Conservation (phyloP, 768 basidiomycete genomes). For the Phlebiopsis flavidoalba region DNA sequence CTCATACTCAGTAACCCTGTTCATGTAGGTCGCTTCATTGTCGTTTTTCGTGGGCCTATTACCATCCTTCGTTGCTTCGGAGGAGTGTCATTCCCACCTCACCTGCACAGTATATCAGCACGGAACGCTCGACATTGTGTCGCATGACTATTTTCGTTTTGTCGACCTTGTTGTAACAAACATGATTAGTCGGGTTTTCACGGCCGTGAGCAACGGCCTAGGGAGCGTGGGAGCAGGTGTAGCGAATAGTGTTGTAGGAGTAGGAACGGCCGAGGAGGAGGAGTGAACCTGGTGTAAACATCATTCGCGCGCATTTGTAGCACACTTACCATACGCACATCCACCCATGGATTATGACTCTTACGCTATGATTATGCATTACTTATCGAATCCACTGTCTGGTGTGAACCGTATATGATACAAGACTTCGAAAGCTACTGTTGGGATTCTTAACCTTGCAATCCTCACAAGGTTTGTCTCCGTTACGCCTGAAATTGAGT, state of each 20-base stretch:
- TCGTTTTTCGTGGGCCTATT: not conserved
- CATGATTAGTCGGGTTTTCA: not conserved
- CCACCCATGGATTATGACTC: not conserved
- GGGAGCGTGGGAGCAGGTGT: not conserved
- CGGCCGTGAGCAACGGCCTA: too few relatives aligned
- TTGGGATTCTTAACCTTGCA: not conserved
- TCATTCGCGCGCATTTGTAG: not conserved
- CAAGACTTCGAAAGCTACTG: too few relatives aligned
- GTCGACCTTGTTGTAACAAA: not conserved
- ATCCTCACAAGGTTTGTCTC: too few relatives aligned
- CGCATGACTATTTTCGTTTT: not conserved
- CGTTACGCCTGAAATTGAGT: too few relatives aligned
- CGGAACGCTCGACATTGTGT: not conserved
- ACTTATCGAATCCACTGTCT: not conserved
- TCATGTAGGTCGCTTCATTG: too few relatives aligned
- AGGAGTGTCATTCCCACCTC: not conserved
- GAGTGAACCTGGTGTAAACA: not conserved
- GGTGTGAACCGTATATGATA: not conserved
- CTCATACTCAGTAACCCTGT: too few relatives aligned
- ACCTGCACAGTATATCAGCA: not conserved
- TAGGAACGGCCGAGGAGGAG: not conserved
- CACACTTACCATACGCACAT: not conserved
- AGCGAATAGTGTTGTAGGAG: not conserved
- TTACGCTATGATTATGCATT: not conserved
- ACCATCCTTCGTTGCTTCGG: not conserved